Percentiles rank a stretch among this genome's conserved stretches.
phyloP scores from a whole-genome alignment of 2,329 filamentous ascomycete genomes.

The Rachicladosporium sp. region DNA sequence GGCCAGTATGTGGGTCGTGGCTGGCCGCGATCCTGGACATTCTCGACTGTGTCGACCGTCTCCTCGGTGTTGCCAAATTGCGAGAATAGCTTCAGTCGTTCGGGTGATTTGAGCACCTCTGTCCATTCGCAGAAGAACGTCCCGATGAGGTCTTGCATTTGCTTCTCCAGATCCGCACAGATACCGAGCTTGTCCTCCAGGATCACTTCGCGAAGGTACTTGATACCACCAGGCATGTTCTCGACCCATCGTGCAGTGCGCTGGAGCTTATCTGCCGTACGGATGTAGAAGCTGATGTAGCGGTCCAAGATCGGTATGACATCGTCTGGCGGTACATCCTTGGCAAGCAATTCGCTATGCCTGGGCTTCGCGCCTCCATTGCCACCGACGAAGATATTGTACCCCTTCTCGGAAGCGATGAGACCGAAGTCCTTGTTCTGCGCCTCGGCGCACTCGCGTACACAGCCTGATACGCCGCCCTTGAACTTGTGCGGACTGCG shows the following conservation, averaged over 20 bases:
- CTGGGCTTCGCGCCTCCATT: slow-evolving; percentile 79
- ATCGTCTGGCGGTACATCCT: slow-evolving; percentile 72
- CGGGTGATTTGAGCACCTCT: slow-evolving; percentile 60
- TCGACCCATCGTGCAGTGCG: slow-evolving; percentile 84
- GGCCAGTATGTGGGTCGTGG: slow-evolving; percentile 67
- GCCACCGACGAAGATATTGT: slow-evolving; percentile 82
- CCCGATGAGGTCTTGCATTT: slow-evolving; percentile 77
- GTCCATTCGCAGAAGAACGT: slow-evolving; percentile 89
- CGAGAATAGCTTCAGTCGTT: slow-evolving; percentile 55
- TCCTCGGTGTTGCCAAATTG: slow-evolving; percentile 79
- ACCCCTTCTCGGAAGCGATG: slow-evolving; percentile 84
- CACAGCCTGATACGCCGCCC: slow-evolving; percentile 77
- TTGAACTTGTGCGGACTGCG: slow-evolving; percentile 77
- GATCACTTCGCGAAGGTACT: slow-evolving; percentile 70
- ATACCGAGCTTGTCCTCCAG: slow-evolving; percentile 80
- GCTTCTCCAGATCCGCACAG: slow-evolving; percentile 67
- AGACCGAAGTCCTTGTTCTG: slow-evolving; percentile 90
- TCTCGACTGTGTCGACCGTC: slow-evolving; percentile 53
- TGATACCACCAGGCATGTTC: slow-evolving; percentile 67
- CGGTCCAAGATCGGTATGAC: slow-evolving; percentile 76
- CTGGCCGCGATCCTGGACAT: slow-evolving; percentile 61
- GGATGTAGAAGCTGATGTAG: slow-evolving; percentile 88
- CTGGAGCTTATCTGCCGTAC: slow-evolving; percentile 81
- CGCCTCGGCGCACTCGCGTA: slow-evolving; percentile 85
- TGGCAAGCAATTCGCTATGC: slow-evolving; percentile 72